Base-by-base conservation (phyloP, 2,329 filamentous ascomycete species). In the Epichloe scottii region DNA sequence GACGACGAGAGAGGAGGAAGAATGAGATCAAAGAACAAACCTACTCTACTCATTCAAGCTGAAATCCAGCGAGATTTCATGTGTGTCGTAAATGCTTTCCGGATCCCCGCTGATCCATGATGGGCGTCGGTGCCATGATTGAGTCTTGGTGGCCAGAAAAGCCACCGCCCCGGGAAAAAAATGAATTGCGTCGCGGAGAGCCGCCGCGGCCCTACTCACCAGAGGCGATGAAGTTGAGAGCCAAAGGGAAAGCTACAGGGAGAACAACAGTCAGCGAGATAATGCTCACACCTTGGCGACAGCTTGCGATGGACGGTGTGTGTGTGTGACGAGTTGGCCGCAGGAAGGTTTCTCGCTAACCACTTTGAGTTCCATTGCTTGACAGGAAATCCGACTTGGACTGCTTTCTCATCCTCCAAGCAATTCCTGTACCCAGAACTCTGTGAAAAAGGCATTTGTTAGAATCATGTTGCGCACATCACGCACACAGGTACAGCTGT, bases 181-280 rank as follows among this genome's bases (percentile, higher is more conserved):
- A 40, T 26, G 7, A 14, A 14, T 43, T 14, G 33, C 33, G 14
- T 58, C 47, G 21, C 35, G 10, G 37, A 46, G 35, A 46, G 41
- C 37, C 48, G 12, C n/a, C 34, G 17, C 15, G n/a, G 42, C 48
- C 26, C 68, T 70, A 91, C 87, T 91, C 82, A 93, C 87, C 86
- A 74, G 87, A 88, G 68, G 87, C 87, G 72, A 93, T 87, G 74
- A 93, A 93, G 72, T 93, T 93, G 65, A 93, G 76, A 67, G 87
- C 86, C 68, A 93, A 73, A 60, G 87, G 87, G 57, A 89, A 71
- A 58, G 85, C 87, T 93, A 61, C 7, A 30, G 8, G 8, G 23
- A 6, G 12, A 15, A 12, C 46, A 54, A 59, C 55, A 49, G 44
- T 49, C 15, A 55, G 43, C 14, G 19, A 37, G 30, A 50, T 23